A percentile compares a stretch with the other conserved stretches of the same genome.
These are phyloP conservation scores for Euphorbia peplus DNA, from an alignment of 345 rosid genomes.

Conservation along the genomic window DNA sequence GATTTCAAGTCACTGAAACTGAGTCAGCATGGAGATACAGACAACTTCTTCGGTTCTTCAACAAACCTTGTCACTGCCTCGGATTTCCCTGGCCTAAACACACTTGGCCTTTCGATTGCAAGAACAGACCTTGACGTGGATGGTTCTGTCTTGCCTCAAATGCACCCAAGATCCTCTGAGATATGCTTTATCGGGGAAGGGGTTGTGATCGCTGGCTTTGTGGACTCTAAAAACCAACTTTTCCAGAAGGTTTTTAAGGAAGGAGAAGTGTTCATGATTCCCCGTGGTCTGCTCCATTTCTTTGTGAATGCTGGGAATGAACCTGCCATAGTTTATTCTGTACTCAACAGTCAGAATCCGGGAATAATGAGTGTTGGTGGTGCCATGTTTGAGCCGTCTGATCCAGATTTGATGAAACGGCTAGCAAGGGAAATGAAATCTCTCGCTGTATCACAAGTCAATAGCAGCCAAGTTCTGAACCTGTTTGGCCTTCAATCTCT, in stretches of 20 bases:
- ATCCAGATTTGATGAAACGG: slow-evolving; percentile 22
- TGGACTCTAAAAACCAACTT: slow-evolving; percentile 47
- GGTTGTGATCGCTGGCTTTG: slow-evolving; percentile 58
- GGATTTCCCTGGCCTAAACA: slow-evolving; percentile 80
- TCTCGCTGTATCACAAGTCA: slow-evolving; percentile 9
- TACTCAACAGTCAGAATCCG: slow-evolving; percentile 77
- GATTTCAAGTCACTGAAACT: slow-evolving; percentile 68
- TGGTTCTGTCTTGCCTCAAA: slow-evolving; percentile 56
- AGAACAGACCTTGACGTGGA: slow-evolving; percentile 63
- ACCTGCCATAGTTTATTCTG: slow-evolving; percentile 45
- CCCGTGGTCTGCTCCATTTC: slow-evolving; percentile 67
- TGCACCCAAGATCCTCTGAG: slow-evolving; percentile 83
- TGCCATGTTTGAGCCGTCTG: slow-evolving; percentile 33
- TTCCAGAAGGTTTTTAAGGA: slow-evolving; percentile 44
- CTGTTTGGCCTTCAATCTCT: slow-evolving; percentile 1
- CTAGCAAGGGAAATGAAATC: slow-evolving; percentile 31
- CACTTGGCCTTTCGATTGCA: slow-evolving; percentile 71
- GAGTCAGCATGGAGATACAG: slow-evolving; percentile 49
- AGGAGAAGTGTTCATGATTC: slow-evolving; percentile 74
- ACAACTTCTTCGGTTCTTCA: slow-evolving; percentile 45
- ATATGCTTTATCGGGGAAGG: slow-evolving; percentile 55
- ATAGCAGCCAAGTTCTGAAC: slow-evolving; percentile 7
- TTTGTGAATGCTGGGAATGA: slow-evolving; percentile 56
- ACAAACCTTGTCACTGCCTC: slow-evolving; percentile 47
- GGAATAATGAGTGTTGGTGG: slow-evolving; percentile 52